Evolutionary conservation across 2,329 filamentous ascomycete species (phyloP), one percentile per base, ranked within the genome.

Genomic region (Colletotrichum sp.): DNA sequence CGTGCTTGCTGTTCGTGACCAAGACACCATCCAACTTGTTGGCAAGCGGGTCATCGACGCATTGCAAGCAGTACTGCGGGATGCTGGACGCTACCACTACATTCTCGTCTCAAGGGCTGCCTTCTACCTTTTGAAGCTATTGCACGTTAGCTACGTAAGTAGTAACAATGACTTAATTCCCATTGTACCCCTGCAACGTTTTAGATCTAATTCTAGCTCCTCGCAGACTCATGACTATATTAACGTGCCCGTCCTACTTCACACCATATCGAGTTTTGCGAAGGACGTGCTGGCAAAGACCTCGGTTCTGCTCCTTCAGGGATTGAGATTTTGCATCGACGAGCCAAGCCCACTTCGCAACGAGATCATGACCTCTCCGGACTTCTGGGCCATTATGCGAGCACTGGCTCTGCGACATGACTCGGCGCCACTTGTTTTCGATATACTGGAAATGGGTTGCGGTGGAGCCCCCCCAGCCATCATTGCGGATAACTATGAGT

Each of bases 401-500:
- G 91, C 92, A 36, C 87, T 99, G 21, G 92, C 95, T 63, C 88
- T 89, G 28, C 91, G 93, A 77, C 86, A 92, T 5, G 93, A 95
- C 69, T 93, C 94, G 30, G 94, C 95, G 3, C 89, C 93, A 1
- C 89, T 93, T 18, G 96, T 98, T 0, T 99, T 99, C 83, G 92
- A 94, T 71, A 94, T 99, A n/a, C 89, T 98, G 1, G 94, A 97
- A 81, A 92, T 91, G 71, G 92, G 96, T 30, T 92, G 95, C 3
- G 91, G 90, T 15, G 94, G 93, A 16, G 90, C 92, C n/a, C 93
- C 93, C 21, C 93, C 95, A 16, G 94, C 96, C 8, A 95, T 99
- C 67, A 96, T 96, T 76, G 95, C 96, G 28, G 97, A 99, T 82
- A 99, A 99, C 80, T 99, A 99, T 81, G 96, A 98, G 82, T 93